Base-by-base conservation (phyloP, 805 yeast genomes). In the Kodamaea lidongshanica region DNA sequence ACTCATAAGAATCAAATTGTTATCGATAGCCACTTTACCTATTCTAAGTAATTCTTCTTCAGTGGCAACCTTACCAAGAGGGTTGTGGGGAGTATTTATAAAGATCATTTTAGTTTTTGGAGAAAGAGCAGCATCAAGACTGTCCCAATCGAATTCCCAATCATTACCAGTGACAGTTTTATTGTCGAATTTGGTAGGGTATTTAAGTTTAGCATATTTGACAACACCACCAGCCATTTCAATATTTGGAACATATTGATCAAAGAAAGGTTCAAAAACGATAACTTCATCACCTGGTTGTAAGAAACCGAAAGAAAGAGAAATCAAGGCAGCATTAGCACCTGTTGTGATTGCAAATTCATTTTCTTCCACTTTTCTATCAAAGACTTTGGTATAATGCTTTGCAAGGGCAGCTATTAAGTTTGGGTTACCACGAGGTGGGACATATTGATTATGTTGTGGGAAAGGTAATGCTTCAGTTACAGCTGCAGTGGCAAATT, bases 251-350 rank as follows among this genome's bases (percentile, higher is more conserved):
- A 92, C 84, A 58, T 92, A 92, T 59, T 92, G 98, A 50, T 92
- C 98, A 52, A 92, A 92, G 52, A 87, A 92, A 3, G 98, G 98
- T 57, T 89, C 95, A 51, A 92, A 83, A 9, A 92, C 96, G 54
- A 92, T 83, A 15, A 80, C 98, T 56, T 92, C 98, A 48, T 92
- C 98, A 13, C 94, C 96, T 2, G 77, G 73, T 25, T 83, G 72
- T 40, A 92, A 58, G 44, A 87, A 80, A 0, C 94, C 98, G 35
- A 86, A 79, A 52, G 88, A 78, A 3, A 81, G 76, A 2, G 95
- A 61, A 31, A 85, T 68, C 67, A 92, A 83, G 20, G 96, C 97
- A 60, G 92, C 97, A 49, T 92, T 92, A 25, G 98, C 98, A 33
- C 98, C 98, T 2, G 97, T 87, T 25, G 96, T 85, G 22, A 89